Base-by-base conservation (phyloP, 208 protist species). In the Wallacemonas sp. region DNA sequence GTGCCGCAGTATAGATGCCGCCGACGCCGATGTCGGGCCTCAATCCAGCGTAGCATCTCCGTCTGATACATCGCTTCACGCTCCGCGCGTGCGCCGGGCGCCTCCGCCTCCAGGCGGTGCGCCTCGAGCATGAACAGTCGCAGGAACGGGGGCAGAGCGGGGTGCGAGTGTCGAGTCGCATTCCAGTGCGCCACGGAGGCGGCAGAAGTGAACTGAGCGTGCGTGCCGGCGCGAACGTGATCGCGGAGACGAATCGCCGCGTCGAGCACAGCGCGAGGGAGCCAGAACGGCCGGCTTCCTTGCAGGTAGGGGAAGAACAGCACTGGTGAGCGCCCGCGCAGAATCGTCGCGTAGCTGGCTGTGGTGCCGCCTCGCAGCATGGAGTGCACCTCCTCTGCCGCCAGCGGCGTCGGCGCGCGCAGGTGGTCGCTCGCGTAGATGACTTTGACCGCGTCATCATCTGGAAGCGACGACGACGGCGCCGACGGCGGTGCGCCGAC, bases 231-330 rank as follows among this genome's bases (percentile, higher is more conserved):
- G 10, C n/a, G 45, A 8, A 53, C 22, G 22, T 30, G 45, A 30
- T 53, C 32, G 45, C 45, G 45, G 3, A 53, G 45, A 6, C 22
- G 9, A 30, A 53, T 24, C 3, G 45, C 3, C 21, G 45, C 45
- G 3, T 53, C 41, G 33, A 68, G 4, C 0, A 80, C 60, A 4
- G 79, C 78, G 46, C 76, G 79, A 0, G 79, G 68, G 27, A 75
- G 74, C 24, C 80, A 63, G 53, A 73, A 73, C 1, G 79, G 79
- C 0, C 69, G 64, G 32, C 79, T 81, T 22, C 79, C 73, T 27
- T 85, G 79, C 48, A 73, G 63, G 2, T 66, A 71, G 3, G 79
- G 70, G 17, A 78, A 85, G 44, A 85, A 45, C 39, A 85, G 63
- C 52, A 66, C 71, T 0, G 79, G 79, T 2, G 79, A 62, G 13